These are phyloP conservation scores for Spirogloea muscicola DNA, from an alignment of 139 green algal genomes.

Conservation along the genomic window DNA sequence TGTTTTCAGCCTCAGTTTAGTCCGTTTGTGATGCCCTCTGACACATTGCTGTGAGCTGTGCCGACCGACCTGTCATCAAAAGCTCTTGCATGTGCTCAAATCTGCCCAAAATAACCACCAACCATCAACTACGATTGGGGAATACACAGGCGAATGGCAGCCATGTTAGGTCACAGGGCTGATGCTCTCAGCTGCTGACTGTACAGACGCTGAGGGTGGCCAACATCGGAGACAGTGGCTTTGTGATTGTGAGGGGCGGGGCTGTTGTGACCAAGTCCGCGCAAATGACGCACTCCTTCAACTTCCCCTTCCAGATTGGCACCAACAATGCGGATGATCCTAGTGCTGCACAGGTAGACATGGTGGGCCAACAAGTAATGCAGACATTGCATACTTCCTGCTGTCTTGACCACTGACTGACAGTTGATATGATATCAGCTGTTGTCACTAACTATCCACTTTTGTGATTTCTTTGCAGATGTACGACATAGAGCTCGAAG, in stretches of 20 bases:
- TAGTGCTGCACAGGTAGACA: constrained; percentile 26
- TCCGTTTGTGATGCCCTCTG: too few species aligned
- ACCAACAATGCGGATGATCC: constrained; percentile 32
- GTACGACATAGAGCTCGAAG: constrained; percentile 65
- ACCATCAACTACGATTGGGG: too few species aligned
- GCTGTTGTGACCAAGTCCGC: constrained; percentile 61
- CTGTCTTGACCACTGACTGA: neutral
- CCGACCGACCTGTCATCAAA: too few species aligned
- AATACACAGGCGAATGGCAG: too few species aligned
- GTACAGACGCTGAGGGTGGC: constrained; percentile 34
- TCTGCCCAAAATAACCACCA: too few species aligned
- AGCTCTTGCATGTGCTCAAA: too few species aligned
- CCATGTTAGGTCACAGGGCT: too few species aligned
- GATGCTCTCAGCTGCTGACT: too few species aligned
- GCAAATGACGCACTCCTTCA: constrained; percentile 95
- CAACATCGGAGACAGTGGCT: constrained; percentile 78
- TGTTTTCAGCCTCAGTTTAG: too few species aligned
- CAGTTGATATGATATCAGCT: neutral
- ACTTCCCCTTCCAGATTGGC: constrained; percentile 85
- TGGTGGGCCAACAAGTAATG: neutral
- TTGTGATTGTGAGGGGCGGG: constrained; percentile 64
- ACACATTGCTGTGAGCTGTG: too few species aligned
- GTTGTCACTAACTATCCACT: neutral
- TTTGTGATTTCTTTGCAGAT: constrained; percentile 28
- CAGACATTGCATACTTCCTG: neutral